A percentile compares a stretch with the other conserved stretches of the same genome.
These are phyloP conservation scores for Xanthoconium separans DNA, from an alignment of 1,284 basidiomycete genomes.

Conservation along the genomic window DNA sequence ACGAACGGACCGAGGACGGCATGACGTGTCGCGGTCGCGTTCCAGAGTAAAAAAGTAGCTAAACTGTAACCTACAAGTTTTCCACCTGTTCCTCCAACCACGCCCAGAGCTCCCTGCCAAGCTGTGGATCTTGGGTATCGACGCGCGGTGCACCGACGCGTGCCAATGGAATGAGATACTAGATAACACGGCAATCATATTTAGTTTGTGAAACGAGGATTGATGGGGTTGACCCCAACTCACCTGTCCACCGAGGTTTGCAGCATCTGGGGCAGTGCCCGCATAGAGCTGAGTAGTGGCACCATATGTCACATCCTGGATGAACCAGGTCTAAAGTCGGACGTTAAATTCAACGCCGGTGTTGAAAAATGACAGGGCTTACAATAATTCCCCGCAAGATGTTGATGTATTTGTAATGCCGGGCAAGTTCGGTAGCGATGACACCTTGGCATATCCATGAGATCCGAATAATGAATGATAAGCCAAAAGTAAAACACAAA, in stretches of 20 bases:
- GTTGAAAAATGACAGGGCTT: not conserved
- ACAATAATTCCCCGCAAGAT: constrained; percentile 4
- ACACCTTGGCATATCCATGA: too few relatives aligned
- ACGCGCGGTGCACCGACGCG: constrained; percentile 31
- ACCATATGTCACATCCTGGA: constrained; percentile 36
- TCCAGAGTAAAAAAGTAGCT: too few relatives aligned
- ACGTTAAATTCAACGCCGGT: not conserved
- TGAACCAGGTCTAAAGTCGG: constrained; percentile 7
- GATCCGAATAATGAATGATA: too few relatives aligned
- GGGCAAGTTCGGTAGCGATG: constrained; percentile 22
- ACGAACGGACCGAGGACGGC: too few relatives aligned
- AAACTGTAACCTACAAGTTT: too few relatives aligned
- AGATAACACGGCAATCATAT: not conserved
- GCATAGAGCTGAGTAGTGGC: constrained; percentile 54
- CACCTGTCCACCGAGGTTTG: constrained; percentile 45
- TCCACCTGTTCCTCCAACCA: constrained; percentile 43
- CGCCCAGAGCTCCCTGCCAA: constrained; percentile 40
- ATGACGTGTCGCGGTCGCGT: too few relatives aligned
- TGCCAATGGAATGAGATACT: constrained; percentile 49
- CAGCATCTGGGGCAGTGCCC: constrained; percentile 44
- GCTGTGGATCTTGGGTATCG: constrained; percentile 11
- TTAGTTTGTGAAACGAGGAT: too few relatives aligned
- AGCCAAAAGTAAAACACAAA: not conserved
- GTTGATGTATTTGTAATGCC: constrained; percentile 18
- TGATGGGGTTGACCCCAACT: not conserved